Conservation (phyloP, 2,329 filamentous ascomycete species). For the Myrmaecium sp. region DNA sequence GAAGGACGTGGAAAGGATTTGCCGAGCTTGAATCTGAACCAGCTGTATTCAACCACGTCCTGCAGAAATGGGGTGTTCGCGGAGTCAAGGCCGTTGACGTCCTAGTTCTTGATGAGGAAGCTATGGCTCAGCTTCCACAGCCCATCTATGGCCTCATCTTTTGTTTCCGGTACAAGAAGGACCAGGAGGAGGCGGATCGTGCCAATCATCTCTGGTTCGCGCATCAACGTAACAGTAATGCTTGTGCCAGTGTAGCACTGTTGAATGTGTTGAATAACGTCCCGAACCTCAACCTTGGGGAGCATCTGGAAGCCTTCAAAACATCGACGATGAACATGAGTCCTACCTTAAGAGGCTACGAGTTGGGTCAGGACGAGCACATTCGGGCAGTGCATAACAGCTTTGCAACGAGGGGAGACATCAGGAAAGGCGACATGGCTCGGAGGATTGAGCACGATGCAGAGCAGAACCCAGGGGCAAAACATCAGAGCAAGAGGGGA, state of each 20-base stretch:
- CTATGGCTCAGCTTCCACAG: conserved; percentile 47
- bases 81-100: conserved; percentile 63
- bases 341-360: conserved; percentile 58
- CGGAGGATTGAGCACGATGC: conserved; percentile 35
- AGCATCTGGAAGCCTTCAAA: conserved; percentile 57
- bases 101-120: conserved; percentile 51
- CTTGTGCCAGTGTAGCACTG: conserved; percentile 82
- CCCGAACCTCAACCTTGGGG: conserved; percentile 46
- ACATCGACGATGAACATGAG: conserved; percentile 49
- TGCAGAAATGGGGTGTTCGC: conserved; percentile 60
- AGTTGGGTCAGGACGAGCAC: conserved; percentile 56
- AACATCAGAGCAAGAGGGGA: conserved; percentile 12
- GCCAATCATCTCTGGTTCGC: conserved; percentile 74
- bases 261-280: conserved; percentile 90
- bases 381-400: conserved; percentile 78
- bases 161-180: conserved; percentile 52
- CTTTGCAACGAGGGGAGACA: conserved; percentile 66
- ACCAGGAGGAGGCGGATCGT: conserved; percentile 35
- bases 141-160: conserved; percentile 80
- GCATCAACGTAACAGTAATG: conserved; percentile 72
- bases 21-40: conserved; percentile 83
- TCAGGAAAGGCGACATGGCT: conserved; percentile 49
- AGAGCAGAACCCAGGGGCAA: conserved; percentile 4
- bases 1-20: conserved; percentile 56
- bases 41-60: conserved; percentile 70